These are phyloP conservation scores for Fusarium musae DNA, from an alignment of 2,329 filamentous ascomycete species.

Conservation along the genomic window DNA sequence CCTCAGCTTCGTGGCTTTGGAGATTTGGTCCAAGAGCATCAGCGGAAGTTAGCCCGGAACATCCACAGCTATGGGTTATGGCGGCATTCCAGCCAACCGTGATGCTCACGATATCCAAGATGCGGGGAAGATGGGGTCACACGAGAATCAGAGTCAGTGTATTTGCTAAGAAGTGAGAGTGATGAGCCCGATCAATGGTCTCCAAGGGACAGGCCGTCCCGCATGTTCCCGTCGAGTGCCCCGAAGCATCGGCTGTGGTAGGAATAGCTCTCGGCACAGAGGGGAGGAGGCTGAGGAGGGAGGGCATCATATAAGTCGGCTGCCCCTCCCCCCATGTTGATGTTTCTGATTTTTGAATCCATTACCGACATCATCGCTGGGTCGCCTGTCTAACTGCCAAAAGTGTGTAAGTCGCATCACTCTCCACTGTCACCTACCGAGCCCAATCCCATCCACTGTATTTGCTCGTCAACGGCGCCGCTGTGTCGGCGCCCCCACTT, in stretches of 20 bases:
- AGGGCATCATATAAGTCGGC: slow-evolving; percentile 37
- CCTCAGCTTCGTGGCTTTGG: slow-evolving; percentile 13
- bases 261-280: slow-evolving; percentile 46
- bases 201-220: slow-evolving; percentile 40
- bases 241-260: slow-evolving; percentile 46
- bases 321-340: slow-evolving; percentile 29
- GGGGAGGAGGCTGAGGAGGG: slow-evolving; percentile 30
- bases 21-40: slow-evolving; percentile 12
- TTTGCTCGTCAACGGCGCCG: slow-evolving; percentile 32
- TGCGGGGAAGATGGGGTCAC: slow-evolving; percentile 45
- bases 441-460: slow-evolving; percentile 36
- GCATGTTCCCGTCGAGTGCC: slow-evolving; percentile 47
- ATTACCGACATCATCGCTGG: slow-evolving; percentile 41
- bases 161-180: slow-evolving; percentile 29
- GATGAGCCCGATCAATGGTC: slow-evolving; percentile 35
- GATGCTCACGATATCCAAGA: slow-evolving; percentile 38
- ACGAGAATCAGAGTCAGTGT: slow-evolving; percentile 42
- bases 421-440: slow-evolving; percentile 36
- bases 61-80: slow-evolving; percentile 30
- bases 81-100: slow-evolving; percentile 38
- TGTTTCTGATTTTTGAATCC: slow-evolving; percentile 20
- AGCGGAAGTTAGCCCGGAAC: slow-evolving; percentile 15
- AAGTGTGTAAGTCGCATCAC: slow-evolving; percentile 42
- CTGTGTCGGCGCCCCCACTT: slow-evolving; percentile 38
- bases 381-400: slow-evolving; percentile 22